Evolutionary conservation across 257 asterid genomes (phyloP), one percentile per base, ranked within the genome.

Genomic region (Solanum commersonii): DNA sequence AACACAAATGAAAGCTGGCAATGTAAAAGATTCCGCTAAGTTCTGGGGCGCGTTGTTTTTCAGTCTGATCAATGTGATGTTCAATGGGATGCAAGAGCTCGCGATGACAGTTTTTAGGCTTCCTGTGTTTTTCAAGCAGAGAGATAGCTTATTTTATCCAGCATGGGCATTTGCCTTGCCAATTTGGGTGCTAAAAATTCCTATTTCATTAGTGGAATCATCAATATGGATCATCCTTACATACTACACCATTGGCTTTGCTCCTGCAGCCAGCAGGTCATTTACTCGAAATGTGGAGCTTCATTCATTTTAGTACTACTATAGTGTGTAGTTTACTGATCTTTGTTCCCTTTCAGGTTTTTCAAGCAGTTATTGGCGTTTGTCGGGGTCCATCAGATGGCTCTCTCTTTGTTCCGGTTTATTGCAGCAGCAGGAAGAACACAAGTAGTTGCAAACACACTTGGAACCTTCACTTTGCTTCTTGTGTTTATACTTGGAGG

Each of bases 101-200:
- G 94, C 98, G 0, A 92, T 96, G 98, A 95, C 98, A 2, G 91
- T 95, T 77, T 89, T 92, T 37, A 93, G 96, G 92, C 98, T 96
- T 83, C 98, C 98, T 0, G 98, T 96, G 68, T 96, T 95, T 77
- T 96, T 90, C 87, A 96, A 96, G 88, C 98, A 96, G 90, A 93
- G 98, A 90, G 98, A 96, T 71, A 40, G 89, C 59, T 86, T 93
- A 15, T 96, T 96, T 89, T 95, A 92, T 84, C 98, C 98, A 0
- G 98, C 98, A 34, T 96, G 98, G 98, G 98, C 98, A 8, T 96
- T 96, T 85, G 96, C 98, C 4, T 88, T 96, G 91, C 98, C 98
- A 9, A 95, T 95, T 91, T 95, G 98, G 98, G 89, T 92, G 6
- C 94, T 95, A 3, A 90, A 95, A 9, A 89, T 95, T 83, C 98